Evolutionary conservation across 2,329 filamentous ascomycete genomes (phyloP).

Genomic region (Epichloe baconii): DNA sequence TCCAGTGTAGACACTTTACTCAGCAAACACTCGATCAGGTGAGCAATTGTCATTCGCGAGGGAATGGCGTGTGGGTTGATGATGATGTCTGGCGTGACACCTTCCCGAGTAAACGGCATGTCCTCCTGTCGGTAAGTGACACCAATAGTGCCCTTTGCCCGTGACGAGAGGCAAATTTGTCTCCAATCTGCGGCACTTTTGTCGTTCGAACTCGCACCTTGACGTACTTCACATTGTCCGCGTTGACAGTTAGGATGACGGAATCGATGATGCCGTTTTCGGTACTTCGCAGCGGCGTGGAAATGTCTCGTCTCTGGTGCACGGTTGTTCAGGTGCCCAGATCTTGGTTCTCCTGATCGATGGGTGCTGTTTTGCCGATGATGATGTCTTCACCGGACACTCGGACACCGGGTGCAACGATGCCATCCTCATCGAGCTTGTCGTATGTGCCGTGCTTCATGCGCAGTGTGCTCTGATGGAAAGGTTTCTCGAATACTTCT

Average conservation of each 20-base stretch:
- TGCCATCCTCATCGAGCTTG: slow-evolving; percentile 93
- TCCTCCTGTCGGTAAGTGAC: slow-evolving; percentile 96
- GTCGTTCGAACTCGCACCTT: slow-evolving; percentile 96
- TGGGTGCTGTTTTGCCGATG: slow-evolving; percentile 94
- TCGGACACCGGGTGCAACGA: slow-evolving; percentile 84
- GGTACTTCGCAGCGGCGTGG: slow-evolving; percentile 84
- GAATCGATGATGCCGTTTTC: slow-evolving; percentile 95
- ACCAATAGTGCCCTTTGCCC: slow-evolving; percentile 97
- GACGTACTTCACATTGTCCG: slow-evolving; percentile 87
- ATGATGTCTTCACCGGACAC: slow-evolving; percentile 98
- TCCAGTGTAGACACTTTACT: slow-evolving; percentile 91
- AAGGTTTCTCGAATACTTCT: slow-evolving; percentile 92
- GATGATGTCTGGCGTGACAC: slow-evolving; percentile 87
- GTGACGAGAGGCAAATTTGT: slow-evolving; percentile 98
- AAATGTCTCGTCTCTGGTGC: slow-evolving; percentile 90
- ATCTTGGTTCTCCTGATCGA: slow-evolving; percentile 85
- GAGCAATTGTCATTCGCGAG: slow-evolving; percentile 99
- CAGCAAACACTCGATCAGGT: slow-evolving; percentile 97
- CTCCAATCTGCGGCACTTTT: slow-evolving; percentile 95
- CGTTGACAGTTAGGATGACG: slow-evolving; percentile 86
- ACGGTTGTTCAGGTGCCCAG: slow-evolving; percentile 80
- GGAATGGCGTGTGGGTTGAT: slow-evolving; percentile 99
- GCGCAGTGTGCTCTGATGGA: slow-evolving; percentile 72
- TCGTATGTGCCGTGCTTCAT: slow-evolving; percentile 94
- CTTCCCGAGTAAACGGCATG: slow-evolving; percentile 93